Evolutionary conservation across 208 protist species (phyloP).

Genomic region (Blechomonas ayalai): DNA sequence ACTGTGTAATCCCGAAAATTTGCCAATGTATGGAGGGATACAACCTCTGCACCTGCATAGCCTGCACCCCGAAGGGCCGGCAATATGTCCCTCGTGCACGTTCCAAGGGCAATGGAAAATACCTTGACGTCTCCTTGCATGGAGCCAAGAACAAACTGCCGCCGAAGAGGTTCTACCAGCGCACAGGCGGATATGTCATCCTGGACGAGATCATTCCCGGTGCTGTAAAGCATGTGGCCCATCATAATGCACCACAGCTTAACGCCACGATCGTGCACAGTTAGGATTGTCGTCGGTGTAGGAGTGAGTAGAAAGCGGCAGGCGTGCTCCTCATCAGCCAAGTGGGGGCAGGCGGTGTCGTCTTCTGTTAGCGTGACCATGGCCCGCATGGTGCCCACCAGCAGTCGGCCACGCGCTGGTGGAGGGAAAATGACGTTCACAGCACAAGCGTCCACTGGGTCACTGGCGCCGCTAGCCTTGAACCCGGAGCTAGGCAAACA

Average conservation of each 20-base stretch:
- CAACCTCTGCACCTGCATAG: constrained; percentile 14
- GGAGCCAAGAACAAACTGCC: constrained; percentile 32
- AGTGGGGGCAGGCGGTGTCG: constrained; percentile 18
- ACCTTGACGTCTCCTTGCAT: constrained; percentile 36
- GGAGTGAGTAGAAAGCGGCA: constrained; percentile 47
- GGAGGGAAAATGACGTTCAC: constrained; percentile 25
- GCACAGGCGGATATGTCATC: constrained; percentile 29
- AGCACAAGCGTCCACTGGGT: not conserved
- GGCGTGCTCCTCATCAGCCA: constrained; percentile 23
- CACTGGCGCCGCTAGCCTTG: too few relatives aligned
- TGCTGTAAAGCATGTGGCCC: constrained; percentile 25
- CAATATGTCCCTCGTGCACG: constrained; percentile 22
- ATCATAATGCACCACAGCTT: constrained; percentile 30
- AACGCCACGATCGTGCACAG: constrained; percentile 26
- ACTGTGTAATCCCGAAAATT: constrained; percentile 20
- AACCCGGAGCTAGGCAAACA: too few relatives aligned
- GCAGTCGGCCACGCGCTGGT: constrained; percentile 10
- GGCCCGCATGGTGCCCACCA: constrained; percentile 20
- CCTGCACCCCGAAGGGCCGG: constrained; percentile 6
- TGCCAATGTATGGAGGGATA: constrained; percentile 24
- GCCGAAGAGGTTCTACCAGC: constrained; percentile 24
- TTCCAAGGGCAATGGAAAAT: constrained; percentile 29
- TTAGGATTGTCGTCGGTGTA: constrained; percentile 20
- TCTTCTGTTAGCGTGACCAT: constrained; percentile 15
- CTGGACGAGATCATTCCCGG: constrained; percentile 13